Percentiles rank a stretch among this genome's conserved stretches.
phyloP scores from a whole-genome alignment of 495 filamentous ascomycete species.

The Daldinia grandis region DNA sequence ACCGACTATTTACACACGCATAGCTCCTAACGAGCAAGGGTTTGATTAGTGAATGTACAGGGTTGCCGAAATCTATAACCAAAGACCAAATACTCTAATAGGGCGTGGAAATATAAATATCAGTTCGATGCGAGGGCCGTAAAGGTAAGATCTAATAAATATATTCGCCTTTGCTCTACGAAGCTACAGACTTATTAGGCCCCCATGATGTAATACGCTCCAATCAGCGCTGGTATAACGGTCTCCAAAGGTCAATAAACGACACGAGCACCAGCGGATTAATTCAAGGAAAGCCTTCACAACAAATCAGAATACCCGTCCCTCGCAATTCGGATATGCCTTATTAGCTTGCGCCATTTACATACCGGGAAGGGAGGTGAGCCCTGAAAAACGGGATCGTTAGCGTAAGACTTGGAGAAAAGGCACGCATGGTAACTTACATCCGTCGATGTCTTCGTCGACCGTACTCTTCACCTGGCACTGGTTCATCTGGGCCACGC shows the following conservation, averaged over 20 bases:
- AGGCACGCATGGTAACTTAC: conserved; percentile 46
- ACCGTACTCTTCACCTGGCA: conserved; percentile 55
- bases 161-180: background rate
- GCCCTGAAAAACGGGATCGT: conserved; percentile 8
- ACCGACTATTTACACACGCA: too few relatives aligned
- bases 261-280: background rate
- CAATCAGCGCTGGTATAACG: background rate
- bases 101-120: too few relatives aligned
- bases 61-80: too few relatives aligned
- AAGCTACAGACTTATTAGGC: background rate
- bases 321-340: background rate
- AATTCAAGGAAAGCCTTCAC: background rate
- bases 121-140: too few relatives aligned
- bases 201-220: background rate
- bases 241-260: background rate
- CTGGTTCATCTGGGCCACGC: conserved; percentile 52
- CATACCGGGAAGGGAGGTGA: conserved; percentile 26
- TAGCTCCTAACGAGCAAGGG: too few relatives aligned
- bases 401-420: background rate
- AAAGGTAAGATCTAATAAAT: background rate
- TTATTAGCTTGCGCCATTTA: background rate
- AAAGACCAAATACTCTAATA: too few relatives aligned
- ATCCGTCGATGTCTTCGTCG: conserved; percentile 55
- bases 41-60: too few relatives aligned
- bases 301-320: background rate